Base-by-base conservation (phyloP, 768 basidiomycete genomes). In the Podaxis carcinomalis region DNA sequence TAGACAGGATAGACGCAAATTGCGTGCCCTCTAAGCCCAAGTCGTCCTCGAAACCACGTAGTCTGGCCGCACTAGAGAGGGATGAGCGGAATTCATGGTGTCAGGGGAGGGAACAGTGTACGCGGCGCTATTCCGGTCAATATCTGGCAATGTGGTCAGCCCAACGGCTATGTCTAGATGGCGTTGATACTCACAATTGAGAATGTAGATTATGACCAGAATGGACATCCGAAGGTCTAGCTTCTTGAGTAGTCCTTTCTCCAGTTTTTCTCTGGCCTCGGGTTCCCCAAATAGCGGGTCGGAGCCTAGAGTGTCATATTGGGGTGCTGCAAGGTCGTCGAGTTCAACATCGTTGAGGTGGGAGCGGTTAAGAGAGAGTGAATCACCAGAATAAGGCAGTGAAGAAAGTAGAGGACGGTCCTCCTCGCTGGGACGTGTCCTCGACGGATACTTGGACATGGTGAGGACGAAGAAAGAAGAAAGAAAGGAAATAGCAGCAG, bases 51-150 rank as follows among this genome's bases (percentile, higher is more conserved):
- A 89, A 87, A 0, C 88, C 88, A 39, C 81, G 78, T 32, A 89
- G 72, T 52, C 89, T 75, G 27, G 87, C 88, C 10, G 86, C 88
- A 53, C 86, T 86, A 62, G 21, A 13, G 54, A 59, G 50, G 16
- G 11, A 51, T 49, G 25, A 32, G 51, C 37, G 39, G 23, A 16
- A 32, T 32, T 36, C 11, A 36, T 1, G 13, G 2, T 32, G 14
- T n/a, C 23, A 21, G 16, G 21, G 28, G 21, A 47, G 49, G 46
- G 35, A 57, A 21, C 46, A 3, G 10, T 79, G 66, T 68, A 86
- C 84, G 80, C 76, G 39, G 80, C 87, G 67, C 89, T 89, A 66
- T 89, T 90, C 36, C 89, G 79, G 69, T 90, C 89, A 58, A 90
- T 80, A 76, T 88, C 76, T 77, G n/a, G 35, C n/a, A 46, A 16